Percentiles rank a stretch among this genome's conserved stretches.
These are phyloP conservation scores for Phytophthora constricta DNA, from an alignment of 352 stramenopile species.

Conservation along the genomic window DNA sequence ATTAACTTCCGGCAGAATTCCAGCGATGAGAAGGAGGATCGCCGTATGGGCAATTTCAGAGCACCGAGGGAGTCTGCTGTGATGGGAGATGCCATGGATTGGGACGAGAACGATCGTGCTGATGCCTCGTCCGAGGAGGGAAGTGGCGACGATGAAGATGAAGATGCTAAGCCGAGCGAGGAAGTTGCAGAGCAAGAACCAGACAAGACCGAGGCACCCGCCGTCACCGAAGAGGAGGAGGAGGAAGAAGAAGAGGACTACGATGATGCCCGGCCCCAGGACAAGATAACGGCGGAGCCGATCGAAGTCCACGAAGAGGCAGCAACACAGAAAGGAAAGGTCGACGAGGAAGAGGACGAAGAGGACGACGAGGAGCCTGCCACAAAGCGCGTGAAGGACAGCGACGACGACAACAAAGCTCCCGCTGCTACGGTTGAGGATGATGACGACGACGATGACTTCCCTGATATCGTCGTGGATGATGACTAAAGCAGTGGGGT, in stretches of 20 bases:
- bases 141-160: constrained; percentile 31
- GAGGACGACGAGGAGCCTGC: constrained; percentile 27
- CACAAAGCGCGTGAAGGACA: constrained; percentile 41
- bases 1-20: constrained; percentile 52
- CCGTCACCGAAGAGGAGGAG: constrained; percentile 33
- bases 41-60: constrained; percentile 3
- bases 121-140: constrained; percentile 26
- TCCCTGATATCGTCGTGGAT: constrained; percentile 84
- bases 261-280: constrained; percentile 41
- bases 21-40: constrained; percentile 28
- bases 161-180: constrained; percentile 18
- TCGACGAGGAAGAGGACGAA: constrained; percentile 16
- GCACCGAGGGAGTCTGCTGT: constrained; percentile 10
- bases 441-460: constrained; percentile 73
- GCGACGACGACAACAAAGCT: constrained; percentile 32
- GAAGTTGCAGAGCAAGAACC: constrained; percentile 1
- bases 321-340: no score
- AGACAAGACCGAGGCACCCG: constrained; percentile 10
- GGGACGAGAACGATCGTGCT: constrained; percentile 39
- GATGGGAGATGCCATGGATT: constrained; percentile 41
- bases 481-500: constrained; percentile 52
- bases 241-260: constrained; percentile 50
- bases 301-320: constrained; percentile 32
- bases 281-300: constrained; percentile 1
- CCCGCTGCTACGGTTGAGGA: constrained; percentile 26